Evolutionary conservation across 495 filamentous ascomycete species (phyloP).

Genomic region (Lepidopterella palustris): DNA sequence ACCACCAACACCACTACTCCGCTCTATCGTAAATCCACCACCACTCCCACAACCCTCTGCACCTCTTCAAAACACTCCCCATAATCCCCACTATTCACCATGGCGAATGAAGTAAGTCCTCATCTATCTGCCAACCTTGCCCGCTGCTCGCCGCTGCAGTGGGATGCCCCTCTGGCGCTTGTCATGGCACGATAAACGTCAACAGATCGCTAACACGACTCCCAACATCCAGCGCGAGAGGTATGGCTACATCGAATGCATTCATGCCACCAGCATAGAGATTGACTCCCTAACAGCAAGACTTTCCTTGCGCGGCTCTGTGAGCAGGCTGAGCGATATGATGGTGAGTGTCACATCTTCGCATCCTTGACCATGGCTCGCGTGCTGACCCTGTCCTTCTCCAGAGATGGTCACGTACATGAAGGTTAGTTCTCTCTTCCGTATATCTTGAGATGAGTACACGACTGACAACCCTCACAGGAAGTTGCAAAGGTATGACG

Average conservation of each 20-base stretch:
- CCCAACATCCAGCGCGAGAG: constrained; percentile 22
- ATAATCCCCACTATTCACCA: constrained; percentile 12
- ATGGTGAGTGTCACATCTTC: constrained; percentile 58
- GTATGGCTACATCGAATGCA: constrained; percentile 2
- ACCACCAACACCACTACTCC: constrained; percentile 2
- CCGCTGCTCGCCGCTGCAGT: constrained; percentile 3
- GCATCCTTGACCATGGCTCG: constrained; percentile 3
- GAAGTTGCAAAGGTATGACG: constrained; percentile 90
- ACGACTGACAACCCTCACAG: constrained; percentile 39
- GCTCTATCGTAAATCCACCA: constrained; percentile 4
- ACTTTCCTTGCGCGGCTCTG: constrained; percentile 99
- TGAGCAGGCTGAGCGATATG: constrained; percentile 99
- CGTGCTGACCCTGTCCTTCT: constrained; percentile 33
- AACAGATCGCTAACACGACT: constrained; percentile 23
- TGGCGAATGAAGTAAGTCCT: constrained; percentile 35
- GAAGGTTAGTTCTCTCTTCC: constrained; percentile 61
- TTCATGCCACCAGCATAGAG: neutral
- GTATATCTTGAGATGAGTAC: neutral
- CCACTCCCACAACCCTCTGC: neutral
- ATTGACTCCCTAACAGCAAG: constrained; percentile 62
- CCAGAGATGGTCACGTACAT: constrained; percentile 98
- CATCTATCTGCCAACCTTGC: constrained; percentile 10
- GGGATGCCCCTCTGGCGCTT: constrained; percentile 20
- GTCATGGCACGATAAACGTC: constrained; percentile 15
- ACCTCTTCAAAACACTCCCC: neutral